A percentile compares a stretch with the other conserved stretches of the same genome.
Conservation (phyloP, 1,284 basidiomycete species). For the Psilocybe mexicana region DNA sequence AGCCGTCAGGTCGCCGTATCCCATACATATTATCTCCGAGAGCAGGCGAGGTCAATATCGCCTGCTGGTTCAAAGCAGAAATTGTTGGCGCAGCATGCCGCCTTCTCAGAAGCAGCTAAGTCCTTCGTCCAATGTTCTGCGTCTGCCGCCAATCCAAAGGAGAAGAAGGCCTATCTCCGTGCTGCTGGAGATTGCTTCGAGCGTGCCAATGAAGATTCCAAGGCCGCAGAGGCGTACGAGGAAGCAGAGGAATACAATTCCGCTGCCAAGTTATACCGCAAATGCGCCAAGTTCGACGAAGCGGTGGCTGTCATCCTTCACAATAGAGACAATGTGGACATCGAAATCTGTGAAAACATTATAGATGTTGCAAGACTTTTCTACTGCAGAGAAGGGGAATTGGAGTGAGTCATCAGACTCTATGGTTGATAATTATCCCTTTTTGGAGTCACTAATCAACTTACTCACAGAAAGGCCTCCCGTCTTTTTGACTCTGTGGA, state of each 20-base stretch:
- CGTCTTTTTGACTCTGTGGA: constrained; percentile 52
- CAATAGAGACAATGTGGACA: constrained; percentile 40
- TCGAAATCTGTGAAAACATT: constrained; percentile 41
- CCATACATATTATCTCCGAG: constrained; percentile 37
- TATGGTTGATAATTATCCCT: too few relatives aligned
- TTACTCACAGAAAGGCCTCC: constrained; percentile 31
- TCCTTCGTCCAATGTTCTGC: constrained; percentile 46
- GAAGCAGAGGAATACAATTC: constrained; percentile 46
- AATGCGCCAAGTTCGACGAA: constrained; percentile 54
- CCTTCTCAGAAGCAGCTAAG: constrained; percentile 48
- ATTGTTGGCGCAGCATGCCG: constrained; percentile 28
- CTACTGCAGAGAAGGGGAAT: constrained; percentile 47
- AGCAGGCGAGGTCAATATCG: constrained; percentile 30
- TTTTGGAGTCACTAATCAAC: too few relatives aligned
- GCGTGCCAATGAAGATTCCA: constrained; percentile 38
- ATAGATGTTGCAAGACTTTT: constrained; percentile 51
- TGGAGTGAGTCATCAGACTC: constrained; percentile 40
- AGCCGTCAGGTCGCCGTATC: constrained; percentile 46
- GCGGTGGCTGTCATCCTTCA: constrained; percentile 48
- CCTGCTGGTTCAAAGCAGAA: constrained; percentile 22
- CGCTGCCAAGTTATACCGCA: constrained; percentile 51
- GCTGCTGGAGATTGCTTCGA: constrained; percentile 59
- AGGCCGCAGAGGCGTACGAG: constrained; percentile 50
- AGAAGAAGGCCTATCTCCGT: constrained; percentile 44
- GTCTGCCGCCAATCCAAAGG: constrained; percentile 28